Evolutionary conservation across 768 basidiomycete genomes (phyloP), one percentile per base, ranked within the genome.

Genomic region (Pleurotus tuoliensis): DNA sequence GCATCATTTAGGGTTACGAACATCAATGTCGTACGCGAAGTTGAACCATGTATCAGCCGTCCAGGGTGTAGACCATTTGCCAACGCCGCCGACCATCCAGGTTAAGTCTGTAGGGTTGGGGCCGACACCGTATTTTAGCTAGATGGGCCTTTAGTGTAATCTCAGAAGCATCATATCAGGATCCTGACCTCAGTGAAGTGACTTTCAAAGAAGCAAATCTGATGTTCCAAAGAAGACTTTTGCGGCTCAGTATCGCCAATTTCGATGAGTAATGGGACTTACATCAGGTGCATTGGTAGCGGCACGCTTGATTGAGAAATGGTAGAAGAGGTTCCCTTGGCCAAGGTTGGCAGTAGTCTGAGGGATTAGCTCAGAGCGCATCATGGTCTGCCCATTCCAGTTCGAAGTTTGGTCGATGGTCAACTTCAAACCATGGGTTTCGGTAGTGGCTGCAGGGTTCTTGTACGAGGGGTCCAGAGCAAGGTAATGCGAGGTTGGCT

Each of bases 1-100:
- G 13, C 20, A 11, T 13, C 22, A 12, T 18, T 13, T 30, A 30
- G 15, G 43, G 38, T 4, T 0, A 71, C 81, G 57, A 52, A 80
- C 82, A 62, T 85, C 71, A 62, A 84, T 84, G 59, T 85, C 83
- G 61, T 85, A 85, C 27, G 82, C 83, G 60, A 86, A 84, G 73
- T 85, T 85, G 71, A 76, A 82, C 82, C 82, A 86, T 47, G 74
- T 76, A 38, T 75, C 78, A 5, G 83, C 71, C 13, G 69, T 72
- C 69, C 81, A 80, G 1, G 79, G 71, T 1, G 77, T 76, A 48
- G 74, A 70, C 81, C 82, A 85, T 62, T 82, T 71, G 24, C 74
- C 68, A 6, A 70, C 64, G 25, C 76, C 71, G 9, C 64, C 59
- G 18, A 82, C 73, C 71, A 78, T 78, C 82, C 83, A 85, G 38